Evolutionary conservation across 2,329 filamentous ascomycete species (phyloP), one percentile per base, ranked within the genome.

Genomic region (Cytospora piceicola): DNA sequence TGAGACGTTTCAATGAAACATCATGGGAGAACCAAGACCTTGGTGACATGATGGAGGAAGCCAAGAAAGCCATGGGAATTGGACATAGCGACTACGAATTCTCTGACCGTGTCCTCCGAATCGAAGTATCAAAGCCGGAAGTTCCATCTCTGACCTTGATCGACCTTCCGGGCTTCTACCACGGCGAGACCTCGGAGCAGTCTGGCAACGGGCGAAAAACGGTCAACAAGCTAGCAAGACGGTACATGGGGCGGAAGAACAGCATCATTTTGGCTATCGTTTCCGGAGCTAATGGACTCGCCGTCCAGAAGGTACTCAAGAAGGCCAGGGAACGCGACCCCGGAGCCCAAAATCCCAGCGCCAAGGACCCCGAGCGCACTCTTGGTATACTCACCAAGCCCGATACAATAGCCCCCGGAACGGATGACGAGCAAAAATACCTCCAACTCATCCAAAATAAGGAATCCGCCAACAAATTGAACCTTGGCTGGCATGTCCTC

Each of bases 191-290:
- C 4, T 71, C 72, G 3, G 69, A 74, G 0, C 76, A 79, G 64
- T 73, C 77, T 0, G 58, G 70, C 0, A 69, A 69, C 4, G 78
- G 71, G 6, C 75, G 71, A 5, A 61, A 73, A 2, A 71, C 75
- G 0, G 77, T 81, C 12, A 69, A 75, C n/a, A 61, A 75, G 14
- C 69, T 82, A 0, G 79, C 82, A 0, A 71, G 81, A 2, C 74
- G 74, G 0, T 90, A 90, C 69, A 87, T 90, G 79, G 70, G 71
- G n/a, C 79, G 83, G 32, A 72, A 76, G 15, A 80, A 85, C n/a
- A 89, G 81, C 70, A 86, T 90, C 62, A 85, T 89, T 1, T 75
- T 89, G 0, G 82, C 84, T 0, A 78, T 87, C 0, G 74, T 87
- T 1, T 77, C 80, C 0, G 84, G 83, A 1, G 81, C 78, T 42